Evolutionary conservation across 1,139 yeast species (phyloP).

Genomic region (Nakaseomyces bracarensis): DNA sequence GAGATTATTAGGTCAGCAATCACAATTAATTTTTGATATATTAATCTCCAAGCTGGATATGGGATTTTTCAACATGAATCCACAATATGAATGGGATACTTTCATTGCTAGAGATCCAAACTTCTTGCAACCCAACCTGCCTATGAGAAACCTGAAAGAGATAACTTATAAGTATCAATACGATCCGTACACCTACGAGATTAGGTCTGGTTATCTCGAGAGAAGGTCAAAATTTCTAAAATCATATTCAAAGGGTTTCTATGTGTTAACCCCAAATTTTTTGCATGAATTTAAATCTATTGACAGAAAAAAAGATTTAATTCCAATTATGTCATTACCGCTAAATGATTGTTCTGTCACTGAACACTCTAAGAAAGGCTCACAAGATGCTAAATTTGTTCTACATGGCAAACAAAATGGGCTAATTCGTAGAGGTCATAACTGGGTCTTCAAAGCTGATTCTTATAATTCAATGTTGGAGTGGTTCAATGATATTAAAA

Average conservation of each 20-base stretch:
- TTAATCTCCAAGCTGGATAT: conserved; percentile 59
- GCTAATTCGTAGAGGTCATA: conserved; percentile 63
- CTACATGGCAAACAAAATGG: conserved; percentile 68
- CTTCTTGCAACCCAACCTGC: conserved; percentile 62
- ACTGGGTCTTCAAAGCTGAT: conserved; percentile 86
- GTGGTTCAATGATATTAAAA: conserved; percentile 75
- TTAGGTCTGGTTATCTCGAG: conserved; percentile 75
- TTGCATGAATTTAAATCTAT: conserved; percentile 82
- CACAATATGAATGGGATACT: conserved; percentile 83
- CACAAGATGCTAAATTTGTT: conserved; percentile 71
- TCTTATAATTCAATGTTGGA: conserved; percentile 64
- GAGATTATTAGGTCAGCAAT: conserved; percentile 56
- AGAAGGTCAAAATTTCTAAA: conserved; percentile 83
- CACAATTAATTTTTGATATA: conserved; percentile 56
- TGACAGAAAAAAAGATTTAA: conserved; percentile 71
- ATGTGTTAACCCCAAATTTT: conserved; percentile 78
- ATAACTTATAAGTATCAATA: conserved; percentile 57
- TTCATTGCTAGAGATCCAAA: conserved; percentile 64
- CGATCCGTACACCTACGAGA: conserved; percentile 60
- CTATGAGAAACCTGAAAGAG: conserved; percentile 57
- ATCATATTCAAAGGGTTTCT: conserved; percentile 83
- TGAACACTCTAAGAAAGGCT: conserved; percentile 70
- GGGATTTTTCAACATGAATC: conserved; percentile 72
- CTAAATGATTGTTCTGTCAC: conserved; percentile 74
- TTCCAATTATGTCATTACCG: conserved; percentile 77